Evolutionary conservation across 2,329 filamentous ascomycete species (phyloP), one percentile per base, ranked within the genome.

Genomic region (Rutstroemia sydowiana): DNA sequence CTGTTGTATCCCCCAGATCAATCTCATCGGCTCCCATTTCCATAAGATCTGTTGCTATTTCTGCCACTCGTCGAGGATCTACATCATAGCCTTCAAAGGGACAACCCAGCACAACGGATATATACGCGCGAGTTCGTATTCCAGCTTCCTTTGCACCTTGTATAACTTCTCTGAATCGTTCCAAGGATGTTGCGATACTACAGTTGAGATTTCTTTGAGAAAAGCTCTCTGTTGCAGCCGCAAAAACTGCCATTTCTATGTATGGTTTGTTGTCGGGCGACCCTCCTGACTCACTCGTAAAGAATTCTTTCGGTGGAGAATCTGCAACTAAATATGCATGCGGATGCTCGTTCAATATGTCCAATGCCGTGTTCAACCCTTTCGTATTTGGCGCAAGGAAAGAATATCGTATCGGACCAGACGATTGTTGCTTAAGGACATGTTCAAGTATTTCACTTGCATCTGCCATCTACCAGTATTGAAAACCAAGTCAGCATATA

Each of bases 11-110:
- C 6, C 89, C 90, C 0, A 95, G 78, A 1, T 87, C 87, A 59
- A 96, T 90, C 73, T 95, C 89, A 64, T 95, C 88, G 18, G 88
- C 91, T 16, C 91, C 91, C 75, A 92, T 87, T 64, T 91, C 87
- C 1, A 95, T 75, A 45, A 95, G 71, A 63, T 74, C 82, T 55
- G 74, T 78, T 0, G 86, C 84, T 41, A 87, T 79, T 59, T 85
- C 77, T 0, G 81, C 82, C 0, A 87, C 82, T 56, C 71, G 74
- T 63, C 77, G 75, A 30, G 82, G 81, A 59, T 83, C 73, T 3
- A 85, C 81, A 48, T 83, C 77, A 65, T 75, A 75, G 3, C 82
- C 83, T 59, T 84, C 81, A 56, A 85, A 93, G 0, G 88, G 88
- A 58, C 88, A 95, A 1, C 86, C 87, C 5, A 95, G 74, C 0